phyloP scores from a whole-genome alignment of 306 rosid species.

The Cucurbita pepo region DNA sequence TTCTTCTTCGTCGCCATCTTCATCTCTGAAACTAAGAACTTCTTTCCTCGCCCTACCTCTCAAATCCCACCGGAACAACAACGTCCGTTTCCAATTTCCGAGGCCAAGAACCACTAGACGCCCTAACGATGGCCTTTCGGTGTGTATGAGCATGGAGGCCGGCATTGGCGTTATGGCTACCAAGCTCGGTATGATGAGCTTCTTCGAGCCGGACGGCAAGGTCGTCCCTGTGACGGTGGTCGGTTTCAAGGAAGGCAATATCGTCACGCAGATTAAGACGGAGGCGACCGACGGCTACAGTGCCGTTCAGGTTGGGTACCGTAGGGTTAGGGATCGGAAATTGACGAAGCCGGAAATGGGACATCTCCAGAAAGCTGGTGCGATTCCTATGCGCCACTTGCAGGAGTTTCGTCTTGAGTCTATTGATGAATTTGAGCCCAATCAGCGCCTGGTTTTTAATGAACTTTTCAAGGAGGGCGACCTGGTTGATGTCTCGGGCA shows the following conservation, averaged over 20 bases:
- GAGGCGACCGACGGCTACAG: constrained; percentile 69
- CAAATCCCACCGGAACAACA: not conserved
- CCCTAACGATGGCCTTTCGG: not conserved
- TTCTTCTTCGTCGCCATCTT: not conserved
- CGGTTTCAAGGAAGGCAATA: constrained; percentile 88
- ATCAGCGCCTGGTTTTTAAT: constrained; percentile 43
- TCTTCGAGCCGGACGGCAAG: constrained; percentile 45
- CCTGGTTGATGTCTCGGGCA: constrained; percentile 81
- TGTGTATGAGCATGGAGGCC: constrained; percentile 70
- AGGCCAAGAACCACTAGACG: not conserved
- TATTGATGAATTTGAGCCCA: constrained; percentile 39
- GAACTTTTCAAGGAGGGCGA: constrained; percentile 81
- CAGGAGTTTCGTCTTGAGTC: constrained; percentile 81
- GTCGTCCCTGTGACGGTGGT: constrained; percentile 87
- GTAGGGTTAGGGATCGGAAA: constrained; percentile 65
- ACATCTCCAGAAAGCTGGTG: constrained; percentile 61
- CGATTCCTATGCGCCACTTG: constrained; percentile 82
- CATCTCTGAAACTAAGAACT: not conserved
- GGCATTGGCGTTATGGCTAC: constrained; percentile 90
- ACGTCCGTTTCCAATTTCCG: constrained; percentile 1
- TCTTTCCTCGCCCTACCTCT: constrained; percentile 12
- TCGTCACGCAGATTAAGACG: constrained; percentile 75
- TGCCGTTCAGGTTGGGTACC: constrained; percentile 77
- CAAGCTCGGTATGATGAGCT: constrained; percentile 92
- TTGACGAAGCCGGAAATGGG: constrained; percentile 81